Evolutionary conservation across 2,329 filamentous ascomycete species (phyloP), one percentile per base, ranked within the genome.

Genomic region (Penicillium brasilianum): DNA sequence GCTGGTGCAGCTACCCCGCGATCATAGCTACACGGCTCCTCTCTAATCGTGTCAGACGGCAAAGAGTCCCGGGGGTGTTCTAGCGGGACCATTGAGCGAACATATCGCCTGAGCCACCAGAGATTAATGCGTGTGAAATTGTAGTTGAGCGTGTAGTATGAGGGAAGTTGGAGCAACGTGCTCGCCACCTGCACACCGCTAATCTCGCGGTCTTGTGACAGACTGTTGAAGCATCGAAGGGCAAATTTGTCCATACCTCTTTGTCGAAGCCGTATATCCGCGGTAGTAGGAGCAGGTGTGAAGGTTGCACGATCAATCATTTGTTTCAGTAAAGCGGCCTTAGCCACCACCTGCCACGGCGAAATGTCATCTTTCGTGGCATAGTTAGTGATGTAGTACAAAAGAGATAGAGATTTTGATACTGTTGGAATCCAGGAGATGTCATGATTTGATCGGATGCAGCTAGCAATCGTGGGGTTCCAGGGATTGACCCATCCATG

Each of bases 121-220:
- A 63, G 52, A 55, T 60, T 60, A 22, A 60, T 60, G 46, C 57
- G 57, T 16, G 30, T 48, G 46, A 60, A 60, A 32, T 63, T 59
- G 28, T 59, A 51, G 49, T 54, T 57, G 13, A 57, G 30, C n/a
- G 53, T 63, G 36, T 63, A 63, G 51, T 60, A 60, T 13, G 54
- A 44, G 7, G 59, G 61, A 18, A 64, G 55, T 25, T 64, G 49
- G 36, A 64, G 58, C 34, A 64, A 37, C 4, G 39, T 52, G 32
- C 55, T 64, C 14, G 61, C 61, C 10, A 63, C 55, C 39, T 63
- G 55, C 28, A 46, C n/a, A 4, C 43, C 43, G 13, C 43, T 46
- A 22, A 46, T 22, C 22, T 22, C 43, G 3, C 43, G 43, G n/a
- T 46, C 43, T 46, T 46, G 43, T 10, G 43, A 46, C 8, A 46